Conservation (phyloP, 192 early-diverging fungal genomes). For the Chytriomyces sp. region DNA sequence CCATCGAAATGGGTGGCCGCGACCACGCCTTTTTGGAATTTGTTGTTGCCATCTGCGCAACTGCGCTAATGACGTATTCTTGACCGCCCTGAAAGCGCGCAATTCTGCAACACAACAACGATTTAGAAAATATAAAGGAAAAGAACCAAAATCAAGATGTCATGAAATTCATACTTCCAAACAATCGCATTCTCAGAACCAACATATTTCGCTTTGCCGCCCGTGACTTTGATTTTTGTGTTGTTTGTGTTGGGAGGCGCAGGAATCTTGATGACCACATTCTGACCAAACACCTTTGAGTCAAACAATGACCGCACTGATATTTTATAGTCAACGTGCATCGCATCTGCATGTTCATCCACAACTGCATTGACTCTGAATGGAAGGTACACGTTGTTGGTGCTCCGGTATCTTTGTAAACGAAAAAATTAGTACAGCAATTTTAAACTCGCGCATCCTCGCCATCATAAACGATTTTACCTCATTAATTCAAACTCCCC, state of each 20-base stretch:
- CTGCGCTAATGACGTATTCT: constrained; percentile 80
- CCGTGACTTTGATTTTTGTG: constrained; percentile 76
- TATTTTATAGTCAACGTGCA: constrained; percentile 87
- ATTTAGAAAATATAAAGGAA: no score
- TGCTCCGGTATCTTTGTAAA: constrained; percentile 77
- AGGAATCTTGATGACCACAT: constrained; percentile 86
- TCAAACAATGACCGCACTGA: constrained; percentile 89
- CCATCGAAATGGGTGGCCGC: constrained; percentile 92
- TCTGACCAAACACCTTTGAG: constrained; percentile 85
- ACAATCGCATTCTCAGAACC: constrained; percentile 92
- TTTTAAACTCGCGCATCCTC: no score
- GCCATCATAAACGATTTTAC: constrained; percentile 7
- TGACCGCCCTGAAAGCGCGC: constrained; percentile 88
- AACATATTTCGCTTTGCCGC: constrained; percentile 93
- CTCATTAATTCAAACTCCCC: constrained; percentile 97
- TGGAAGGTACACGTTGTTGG: constrained; percentile 94
- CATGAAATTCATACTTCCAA: constrained; percentile 76
- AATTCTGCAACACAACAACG: constrained; percentile 61
- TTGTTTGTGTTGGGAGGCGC: constrained; percentile 89
- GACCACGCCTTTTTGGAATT: constrained; percentile 90
- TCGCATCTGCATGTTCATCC: constrained; percentile 75
- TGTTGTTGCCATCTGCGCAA: constrained; percentile 82
- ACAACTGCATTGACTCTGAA: constrained; percentile 95
- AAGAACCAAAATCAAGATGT: no score
- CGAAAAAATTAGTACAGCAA: background rate